Conservation (phyloP, 257 asterid genomes). For the Ballota nigra region DNA sequence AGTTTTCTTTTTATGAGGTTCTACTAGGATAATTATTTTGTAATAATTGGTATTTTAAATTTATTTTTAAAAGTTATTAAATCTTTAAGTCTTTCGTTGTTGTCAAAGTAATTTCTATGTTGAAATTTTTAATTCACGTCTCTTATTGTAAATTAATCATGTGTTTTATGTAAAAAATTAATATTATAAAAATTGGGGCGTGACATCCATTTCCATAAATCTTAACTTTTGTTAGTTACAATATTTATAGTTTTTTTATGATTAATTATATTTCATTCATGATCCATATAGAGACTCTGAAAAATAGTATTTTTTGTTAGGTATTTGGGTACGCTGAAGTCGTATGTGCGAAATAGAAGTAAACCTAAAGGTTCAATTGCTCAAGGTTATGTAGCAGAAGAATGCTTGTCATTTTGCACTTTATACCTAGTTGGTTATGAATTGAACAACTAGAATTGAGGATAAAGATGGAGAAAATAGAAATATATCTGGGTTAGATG, state of each 20-base stretch:
- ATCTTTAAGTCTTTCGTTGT: no score
- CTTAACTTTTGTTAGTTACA: not conserved
- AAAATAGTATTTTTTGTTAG: not conserved
- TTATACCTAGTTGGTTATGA: not conserved
- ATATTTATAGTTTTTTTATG: no score
- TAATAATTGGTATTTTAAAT: no score
- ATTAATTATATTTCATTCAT: not conserved
- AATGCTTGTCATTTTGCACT: not conserved
- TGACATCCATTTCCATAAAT: not conserved
- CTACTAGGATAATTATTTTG: no score
- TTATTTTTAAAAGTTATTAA: no score
- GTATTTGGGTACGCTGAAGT: not conserved
- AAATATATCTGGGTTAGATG: not conserved
- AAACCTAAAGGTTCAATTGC: no score
- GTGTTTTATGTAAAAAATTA: no score
- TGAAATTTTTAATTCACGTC: no score
- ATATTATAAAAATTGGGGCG: no score
- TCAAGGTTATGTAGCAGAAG: not conserved
- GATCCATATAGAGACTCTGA: not conserved
- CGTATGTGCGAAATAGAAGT: not conserved
- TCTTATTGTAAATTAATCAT: no score
- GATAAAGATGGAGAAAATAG: not conserved
- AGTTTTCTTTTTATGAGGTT: no score
- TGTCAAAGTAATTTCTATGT: no score
- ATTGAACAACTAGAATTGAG: not conserved